Conservation (phyloP, 352 stramenopile species). For the Proteromonas lacertae region DNA sequence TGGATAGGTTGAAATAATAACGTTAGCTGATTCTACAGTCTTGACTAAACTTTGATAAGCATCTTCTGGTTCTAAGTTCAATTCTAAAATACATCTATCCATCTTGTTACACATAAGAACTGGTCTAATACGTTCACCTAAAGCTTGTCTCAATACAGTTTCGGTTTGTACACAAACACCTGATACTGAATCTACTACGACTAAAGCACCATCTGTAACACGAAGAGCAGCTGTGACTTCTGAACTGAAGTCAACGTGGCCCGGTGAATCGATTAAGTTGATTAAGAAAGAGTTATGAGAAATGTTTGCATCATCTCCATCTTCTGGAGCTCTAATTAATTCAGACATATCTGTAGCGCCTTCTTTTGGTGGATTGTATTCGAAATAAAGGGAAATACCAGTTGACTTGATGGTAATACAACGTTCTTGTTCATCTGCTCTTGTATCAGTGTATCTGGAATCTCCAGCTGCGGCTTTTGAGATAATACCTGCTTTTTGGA, state of each 20-base stretch:
- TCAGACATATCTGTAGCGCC: slow-evolving; percentile 29
- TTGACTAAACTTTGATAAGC: slow-evolving; percentile 93
- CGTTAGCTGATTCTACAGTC: slow-evolving; percentile 94
- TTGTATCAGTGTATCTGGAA: slow-evolving; percentile 94
- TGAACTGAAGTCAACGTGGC: slow-evolving; percentile 98
- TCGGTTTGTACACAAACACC: slow-evolving; percentile 97
- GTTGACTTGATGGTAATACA: slow-evolving; percentile 99
- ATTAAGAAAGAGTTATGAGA: slow-evolving; percentile 94
- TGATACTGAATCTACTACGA: slow-evolving; percentile 96
- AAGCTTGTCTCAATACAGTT: slow-evolving; percentile 88
- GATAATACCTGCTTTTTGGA: slow-evolving; percentile 97
- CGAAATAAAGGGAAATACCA: slow-evolving; percentile 99
- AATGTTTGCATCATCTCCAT: slow-evolving; percentile 20
- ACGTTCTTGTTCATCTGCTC: slow-evolving; percentile 93
- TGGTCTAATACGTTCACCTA: slow-evolving; percentile 78
- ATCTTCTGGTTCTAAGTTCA: slow-evolving; percentile 89
- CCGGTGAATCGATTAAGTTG: slow-evolving; percentile 98
- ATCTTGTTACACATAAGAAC: slow-evolving; percentile 99
- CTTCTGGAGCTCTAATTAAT: background rate
- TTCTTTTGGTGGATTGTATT: slow-evolving; percentile 84
- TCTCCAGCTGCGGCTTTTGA: slow-evolving; percentile 85
- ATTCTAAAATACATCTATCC: slow-evolving; percentile 82
- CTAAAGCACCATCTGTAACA: slow-evolving; percentile 92
- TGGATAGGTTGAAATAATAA: slow-evolving; percentile 96
- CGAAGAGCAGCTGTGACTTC: slow-evolving; percentile 92